These are phyloP conservation scores for Podospora pseudocomata DNA, from an alignment of 495 filamentous ascomycete species.

Conservation along the genomic window DNA sequence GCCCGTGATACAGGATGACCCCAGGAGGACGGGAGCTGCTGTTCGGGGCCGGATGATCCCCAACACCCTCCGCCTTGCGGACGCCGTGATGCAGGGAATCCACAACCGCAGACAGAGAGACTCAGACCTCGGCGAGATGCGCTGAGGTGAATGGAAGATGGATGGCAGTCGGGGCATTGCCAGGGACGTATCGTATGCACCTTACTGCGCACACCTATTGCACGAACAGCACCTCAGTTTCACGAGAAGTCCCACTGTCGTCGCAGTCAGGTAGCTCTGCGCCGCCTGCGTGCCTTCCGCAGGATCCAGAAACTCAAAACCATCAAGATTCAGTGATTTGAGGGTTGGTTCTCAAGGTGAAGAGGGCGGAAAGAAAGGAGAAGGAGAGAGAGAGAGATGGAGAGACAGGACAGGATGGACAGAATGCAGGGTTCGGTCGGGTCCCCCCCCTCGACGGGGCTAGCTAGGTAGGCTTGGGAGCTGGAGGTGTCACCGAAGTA, in stretches of 20 bases:
- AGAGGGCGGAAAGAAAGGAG: background rate
- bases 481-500: conserved; percentile 20
- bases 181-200: background rate
- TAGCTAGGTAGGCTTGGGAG: background rate
- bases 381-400: background rate
- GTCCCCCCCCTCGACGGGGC: background rate
- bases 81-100: background rate
- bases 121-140: background rate
- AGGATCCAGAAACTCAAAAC: background rate
- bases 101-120: background rate
- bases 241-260: background rate
- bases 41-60: conserved; percentile 5
- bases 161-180: background rate
- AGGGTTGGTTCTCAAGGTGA: background rate
- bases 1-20: background rate
- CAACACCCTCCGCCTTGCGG: conserved; percentile 8
- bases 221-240: background rate
- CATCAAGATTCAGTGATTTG: no score
- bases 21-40: background rate
- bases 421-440: conserved; percentile 7
- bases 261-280: conserved; percentile 8
- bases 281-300: background rate
- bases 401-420: background rate
- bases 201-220: background rate
- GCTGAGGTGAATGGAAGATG: background rate